Evolutionary conservation across 495 filamentous ascomycete genomes (phyloP), one percentile per base, ranked within the genome.

Genomic region (Neurospora discreta): DNA sequence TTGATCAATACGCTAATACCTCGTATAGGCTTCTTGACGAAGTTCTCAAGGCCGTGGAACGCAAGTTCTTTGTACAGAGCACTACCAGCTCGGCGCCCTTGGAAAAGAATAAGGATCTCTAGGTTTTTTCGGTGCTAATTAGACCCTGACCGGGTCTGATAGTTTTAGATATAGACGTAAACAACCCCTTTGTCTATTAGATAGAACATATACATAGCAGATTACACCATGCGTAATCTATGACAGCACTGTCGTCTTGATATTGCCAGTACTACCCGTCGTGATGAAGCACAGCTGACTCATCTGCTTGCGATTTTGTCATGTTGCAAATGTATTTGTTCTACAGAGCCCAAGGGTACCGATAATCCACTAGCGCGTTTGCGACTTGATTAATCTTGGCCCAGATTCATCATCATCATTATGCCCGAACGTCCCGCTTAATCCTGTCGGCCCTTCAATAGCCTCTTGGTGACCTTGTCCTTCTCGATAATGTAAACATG

Each of bases 401-500:
- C 52, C 52, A 65, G 23, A 65, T 65, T 33, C 52, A 30, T 60
- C 52, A 65, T 58, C 38, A 30, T 58, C 23, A 67, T 58, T 30
- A 67, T 58, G 30, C 39, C 36, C 42, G 18, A 43, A 43, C 15
- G 70, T 67, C 33, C 43, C 38, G 46, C 78, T 76, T 87, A 87
- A 80, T 87, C 85, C 80, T 87, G 85, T 79, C 86, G 82, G 81
- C 95, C 94, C 89, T 99, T 99, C 79, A 99, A 83, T 87, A 98
- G 87, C 78, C 95, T 87, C 90, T 99, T 97, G 77, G 95, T 97
- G 52, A 98, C 93, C 90, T 98, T 98, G 83, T 97, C 93, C 87
- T 98, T 99, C 87, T 98, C 96, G 82, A 99, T 95, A 75, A 99
- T 94, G 82, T 98, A 98, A 74, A 99, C 95, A 77, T 98, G 93